Percentiles rank a stretch among this genome's conserved stretches.
Conservation (phyloP, 2,329 filamentous ascomycete genomes). For the Neocucurbitaria cava region DNA sequence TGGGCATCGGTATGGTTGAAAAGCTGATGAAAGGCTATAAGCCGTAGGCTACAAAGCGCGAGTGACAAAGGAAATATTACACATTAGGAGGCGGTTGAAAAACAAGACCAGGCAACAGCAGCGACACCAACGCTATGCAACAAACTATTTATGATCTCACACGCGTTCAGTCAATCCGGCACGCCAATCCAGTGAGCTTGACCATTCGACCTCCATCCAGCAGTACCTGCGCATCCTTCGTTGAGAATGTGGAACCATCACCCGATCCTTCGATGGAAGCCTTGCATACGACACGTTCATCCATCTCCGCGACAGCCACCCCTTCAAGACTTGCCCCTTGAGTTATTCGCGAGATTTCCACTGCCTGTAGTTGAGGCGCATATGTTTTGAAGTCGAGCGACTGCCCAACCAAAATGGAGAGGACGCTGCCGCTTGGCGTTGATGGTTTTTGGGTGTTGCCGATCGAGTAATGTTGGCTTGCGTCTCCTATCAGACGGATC, state of each 20-base stretch:
- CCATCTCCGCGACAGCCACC: slow-evolving; percentile 9
- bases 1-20: slow-evolving; percentile 43
- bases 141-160: not conserved
- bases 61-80: not conserved
- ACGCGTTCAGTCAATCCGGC: not conserved
- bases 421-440: slow-evolving; percentile 9
- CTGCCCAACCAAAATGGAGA: slow-evolving; percentile 25
- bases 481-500: slow-evolving; percentile 15
- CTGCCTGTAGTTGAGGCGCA: slow-evolving; percentile 20
- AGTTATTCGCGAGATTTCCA: slow-evolving; percentile 19
- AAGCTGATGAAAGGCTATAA: slow-evolving; percentile 42
- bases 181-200: slow-evolving; percentile 20
- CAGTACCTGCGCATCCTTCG: slow-evolving; percentile 12
- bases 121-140: slow-evolving; percentile 11
- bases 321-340: slow-evolving; percentile 8
- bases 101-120: not conserved
- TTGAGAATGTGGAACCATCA: slow-evolving; percentile 9
- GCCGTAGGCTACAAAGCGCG: slow-evolving; percentile 6
- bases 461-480: slow-evolving; percentile 14
- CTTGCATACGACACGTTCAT: slow-evolving; percentile 19
- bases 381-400: slow-evolving; percentile 23
- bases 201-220: slow-evolving; percentile 16
- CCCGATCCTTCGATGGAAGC: slow-evolving; percentile 13
- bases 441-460: slow-evolving; percentile 11
- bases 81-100: not conserved